Evolutionary conservation across 352 stramenopile genomes (phyloP), one percentile per base, ranked within the genome.

Genomic region (Saprolegnia parasitica): DNA sequence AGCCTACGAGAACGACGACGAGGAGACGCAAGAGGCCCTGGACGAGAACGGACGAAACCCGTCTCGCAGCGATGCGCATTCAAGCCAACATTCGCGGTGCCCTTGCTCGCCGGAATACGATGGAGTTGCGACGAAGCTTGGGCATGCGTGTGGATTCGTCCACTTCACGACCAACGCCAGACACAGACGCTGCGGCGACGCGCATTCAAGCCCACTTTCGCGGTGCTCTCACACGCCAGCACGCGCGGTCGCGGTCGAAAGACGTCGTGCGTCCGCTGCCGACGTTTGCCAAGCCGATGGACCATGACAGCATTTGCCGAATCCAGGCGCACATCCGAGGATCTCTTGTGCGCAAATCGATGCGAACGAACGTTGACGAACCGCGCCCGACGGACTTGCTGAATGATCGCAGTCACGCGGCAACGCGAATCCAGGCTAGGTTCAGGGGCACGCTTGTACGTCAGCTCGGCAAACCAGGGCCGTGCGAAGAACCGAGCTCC

Each of bases 111-210:
- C 24, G 52, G 3, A 24, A 24, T 24, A 60, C 52, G 13, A 60
- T 60, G 52, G 52, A 60, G 9, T 24, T 60, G 52, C 52, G 52
- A 60, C 24, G 35, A n/a, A 60, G 52, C 9, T n/a, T 60, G 11
- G 52, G 52, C n/a, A 60, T 60, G 52, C 52, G 52, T 9, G 52
- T 60, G 13, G 52, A 60, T 24, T 42, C 24, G 35, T 18, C 2
- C 24, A 3, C 24, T 24, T 60, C 24, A 35, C 29, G 29, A 35
- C 29, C 29, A 35, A 9, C 13, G 24, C 24, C n/a, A 16, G 35
- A 60, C 35, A 35, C 11, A 40, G 8, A 16, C 13, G 52, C 24
- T 20, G 52, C 52, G 13, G 52, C 52, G 11, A 60, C 52, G 35
- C 24, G 35, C 24, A 60, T 60, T n/a, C 52, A 60, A 9, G 52